Percentiles rank a stretch among this genome's conserved stretches.
Evolutionary conservation across 139 green algal species (phyloP).

Genomic region (Coelastrella sp.): DNA sequence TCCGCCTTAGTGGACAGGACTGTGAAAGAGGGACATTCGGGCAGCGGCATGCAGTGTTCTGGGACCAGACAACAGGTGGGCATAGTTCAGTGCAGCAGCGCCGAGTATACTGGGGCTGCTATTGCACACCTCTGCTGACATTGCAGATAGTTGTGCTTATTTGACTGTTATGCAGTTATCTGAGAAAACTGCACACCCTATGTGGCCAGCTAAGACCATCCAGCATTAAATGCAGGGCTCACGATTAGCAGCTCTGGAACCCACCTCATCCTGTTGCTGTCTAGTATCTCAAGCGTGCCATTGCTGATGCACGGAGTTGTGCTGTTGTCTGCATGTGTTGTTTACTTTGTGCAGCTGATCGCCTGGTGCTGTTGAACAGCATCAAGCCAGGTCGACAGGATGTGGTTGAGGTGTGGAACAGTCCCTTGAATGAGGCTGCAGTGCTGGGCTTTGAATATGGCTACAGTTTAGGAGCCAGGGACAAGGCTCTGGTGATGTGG

Average conservation of each 20-base stretch:
- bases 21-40: conserved; percentile 87
- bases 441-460: conserved; percentile 91
- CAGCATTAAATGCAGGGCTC: no score
- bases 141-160: no score
- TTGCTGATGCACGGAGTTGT: neutral
- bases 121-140: neutral
- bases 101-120: no score
- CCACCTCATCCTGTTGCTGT: no score
- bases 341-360: neutral
- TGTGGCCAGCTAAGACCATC: no score
- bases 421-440: conserved; percentile 72
- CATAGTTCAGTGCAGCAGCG: neutral
- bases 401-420: conserved; percentile 73
- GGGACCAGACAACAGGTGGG: conserved; percentile 59
- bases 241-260: no score
- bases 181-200: no score
- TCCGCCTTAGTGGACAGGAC: conserved; percentile 80
- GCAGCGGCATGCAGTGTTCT: conserved; percentile 81
- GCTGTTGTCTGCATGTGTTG: neutral
- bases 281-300: no score
- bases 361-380: conserved; percentile 64
- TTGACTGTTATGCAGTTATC: neutral
- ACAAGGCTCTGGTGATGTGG: conserved; percentile 76
- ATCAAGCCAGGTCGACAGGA: conserved; percentile 71
- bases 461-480: conserved; percentile 71